Conservation (phyloP, 179 eudicot genomes). For the Camellia oleifera region DNA sequence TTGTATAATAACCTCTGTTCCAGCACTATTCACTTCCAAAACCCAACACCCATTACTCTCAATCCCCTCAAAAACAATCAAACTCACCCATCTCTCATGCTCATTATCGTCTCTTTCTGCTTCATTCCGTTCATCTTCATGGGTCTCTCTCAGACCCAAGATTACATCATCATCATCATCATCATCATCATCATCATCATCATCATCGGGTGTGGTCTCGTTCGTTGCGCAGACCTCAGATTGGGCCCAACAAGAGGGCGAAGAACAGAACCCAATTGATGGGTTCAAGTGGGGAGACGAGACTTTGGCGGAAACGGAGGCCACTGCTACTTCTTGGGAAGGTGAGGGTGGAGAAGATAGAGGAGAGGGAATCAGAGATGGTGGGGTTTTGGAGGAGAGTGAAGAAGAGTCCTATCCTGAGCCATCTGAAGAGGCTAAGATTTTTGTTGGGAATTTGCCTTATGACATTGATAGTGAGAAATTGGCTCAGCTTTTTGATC, state of each 20-base stretch:
- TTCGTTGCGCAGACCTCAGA: slow-evolving; percentile 30
- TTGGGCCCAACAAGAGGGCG: slow-evolving; percentile 27
- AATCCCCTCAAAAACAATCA: slow-evolving; percentile 4
- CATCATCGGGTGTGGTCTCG: neutral
- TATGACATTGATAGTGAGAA: slow-evolving; percentile 71
- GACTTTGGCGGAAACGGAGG: neutral
- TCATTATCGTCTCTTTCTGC: neutral
- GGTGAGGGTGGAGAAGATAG: slow-evolving; percentile 19
- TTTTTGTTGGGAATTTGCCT: slow-evolving; percentile 84
- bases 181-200: neutral
- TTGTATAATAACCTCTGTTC: neutral
- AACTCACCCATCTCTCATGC: slow-evolving; percentile 4
- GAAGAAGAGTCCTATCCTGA: slow-evolving; percentile 31
- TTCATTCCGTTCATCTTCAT: neutral
- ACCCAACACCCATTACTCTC: neutral
- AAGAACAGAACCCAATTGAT: slow-evolving; percentile 12
- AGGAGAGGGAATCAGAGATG: slow-evolving; percentile 11
- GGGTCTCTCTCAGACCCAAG: slow-evolving; percentile 21
- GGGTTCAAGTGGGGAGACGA: slow-evolving; percentile 15
- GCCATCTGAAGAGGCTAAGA: slow-evolving; percentile 67
- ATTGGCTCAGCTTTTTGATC: slow-evolving; percentile 67
- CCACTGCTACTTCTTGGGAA: slow-evolving; percentile 12
- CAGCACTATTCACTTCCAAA: slow-evolving; percentile 2
- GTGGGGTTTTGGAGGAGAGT: slow-evolving; percentile 2
- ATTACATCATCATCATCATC: neutral